phyloP scores from a whole-genome alignment of 2,329 filamentous ascomycete species.

The Periconia macrospinosa region DNA sequence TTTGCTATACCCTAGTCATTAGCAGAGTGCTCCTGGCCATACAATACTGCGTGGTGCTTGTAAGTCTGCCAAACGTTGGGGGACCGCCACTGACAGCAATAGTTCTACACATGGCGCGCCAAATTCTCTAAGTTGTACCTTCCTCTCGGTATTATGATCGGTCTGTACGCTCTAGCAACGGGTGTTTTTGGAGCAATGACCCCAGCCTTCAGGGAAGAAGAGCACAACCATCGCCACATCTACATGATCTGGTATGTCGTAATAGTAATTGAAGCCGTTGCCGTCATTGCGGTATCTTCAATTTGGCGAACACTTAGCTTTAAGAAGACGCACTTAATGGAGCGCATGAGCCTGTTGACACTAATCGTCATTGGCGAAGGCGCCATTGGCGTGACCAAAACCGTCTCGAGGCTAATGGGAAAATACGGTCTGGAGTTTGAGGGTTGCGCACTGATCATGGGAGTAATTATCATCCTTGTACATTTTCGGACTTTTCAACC shows the following conservation, averaged over 20 bases:
- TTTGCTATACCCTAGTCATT: slow-evolving; percentile 40
- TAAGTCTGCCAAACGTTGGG: slow-evolving; percentile 6
- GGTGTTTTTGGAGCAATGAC: slow-evolving; percentile 39
- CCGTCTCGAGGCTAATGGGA: slow-evolving; percentile 49
- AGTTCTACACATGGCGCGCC: slow-evolving; percentile 33
- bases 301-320: slow-evolving; percentile 62
- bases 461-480: slow-evolving; percentile 40
- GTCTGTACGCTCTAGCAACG: slow-evolving; percentile 28
- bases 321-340: slow-evolving; percentile 64
- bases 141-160: slow-evolving; percentile 34
- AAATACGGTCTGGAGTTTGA: slow-evolving; percentile 39
- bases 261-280: slow-evolving; percentile 56
- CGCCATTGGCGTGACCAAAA: slow-evolving; percentile 61
- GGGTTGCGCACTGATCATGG: slow-evolving; percentile 39
- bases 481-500: too few species aligned
- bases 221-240: slow-evolving; percentile 33
- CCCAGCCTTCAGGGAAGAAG: too few species aligned
- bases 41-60: slow-evolving; percentile 38
- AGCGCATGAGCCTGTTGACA: slow-evolving; percentile 65
- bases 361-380: slow-evolving; percentile 69
- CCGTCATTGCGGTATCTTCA: slow-evolving; percentile 57
- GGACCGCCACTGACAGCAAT: too few species aligned
- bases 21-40: slow-evolving; percentile 36
- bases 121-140: slow-evolving; percentile 37
- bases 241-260: slow-evolving; percentile 46